A percentile compares a stretch with the other conserved stretches of the same genome.
phyloP scores from a whole-genome alignment of 768 basidiomycete genomes.

The Neoboletus subvelutipes region DNA sequence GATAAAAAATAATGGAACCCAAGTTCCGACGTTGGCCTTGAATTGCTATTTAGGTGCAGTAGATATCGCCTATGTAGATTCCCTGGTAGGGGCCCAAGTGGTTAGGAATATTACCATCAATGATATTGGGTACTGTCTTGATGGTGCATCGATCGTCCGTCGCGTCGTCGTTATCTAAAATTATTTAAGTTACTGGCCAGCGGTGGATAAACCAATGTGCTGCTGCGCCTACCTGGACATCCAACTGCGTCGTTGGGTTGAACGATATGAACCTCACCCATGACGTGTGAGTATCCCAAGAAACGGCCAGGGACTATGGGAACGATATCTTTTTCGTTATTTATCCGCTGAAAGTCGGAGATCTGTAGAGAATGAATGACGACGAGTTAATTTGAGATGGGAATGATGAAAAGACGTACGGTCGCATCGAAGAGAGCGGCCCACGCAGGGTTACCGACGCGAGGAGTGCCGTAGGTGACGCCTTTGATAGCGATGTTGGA shows the following conservation, averaged over 20 bases:
- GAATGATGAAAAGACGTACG: not conserved
- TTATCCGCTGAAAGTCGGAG: slow-evolving; percentile 28
- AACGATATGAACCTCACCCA: slow-evolving; percentile 46
- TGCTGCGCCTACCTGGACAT: slow-evolving; percentile 38
- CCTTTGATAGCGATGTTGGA: slow-evolving; percentile 33
- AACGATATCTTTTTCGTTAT: slow-evolving; percentile 42
- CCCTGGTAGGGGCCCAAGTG: slow-evolving; percentile 62
- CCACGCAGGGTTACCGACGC: slow-evolving; percentile 31
- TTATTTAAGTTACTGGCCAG: not conserved
- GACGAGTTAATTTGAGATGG: too few species aligned
- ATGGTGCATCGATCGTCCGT: slow-evolving; percentile 55
- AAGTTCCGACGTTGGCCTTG: not conserved
- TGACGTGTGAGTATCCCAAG: slow-evolving; percentile 45
- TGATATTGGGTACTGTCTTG: slow-evolving; percentile 51
- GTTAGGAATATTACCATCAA: slow-evolving; percentile 47
- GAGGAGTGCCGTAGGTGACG: slow-evolving; percentile 33
- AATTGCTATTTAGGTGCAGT: slow-evolving; percentile 25
- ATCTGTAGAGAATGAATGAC: too few species aligned
- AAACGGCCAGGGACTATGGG: slow-evolving; percentile 56
- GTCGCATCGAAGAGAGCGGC: slow-evolving; percentile 28
- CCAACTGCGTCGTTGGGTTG: slow-evolving; percentile 34
- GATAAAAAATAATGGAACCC: too few species aligned
- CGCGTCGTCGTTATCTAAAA: slow-evolving; percentile 52
- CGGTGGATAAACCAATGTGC: not conserved
- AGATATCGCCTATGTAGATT: slow-evolving; percentile 53